Percentiles rank a stretch among this genome's conserved stretches.
Conservation (phyloP, 1,139 yeast species). For the Scheffersomyces parashehatae region DNA sequence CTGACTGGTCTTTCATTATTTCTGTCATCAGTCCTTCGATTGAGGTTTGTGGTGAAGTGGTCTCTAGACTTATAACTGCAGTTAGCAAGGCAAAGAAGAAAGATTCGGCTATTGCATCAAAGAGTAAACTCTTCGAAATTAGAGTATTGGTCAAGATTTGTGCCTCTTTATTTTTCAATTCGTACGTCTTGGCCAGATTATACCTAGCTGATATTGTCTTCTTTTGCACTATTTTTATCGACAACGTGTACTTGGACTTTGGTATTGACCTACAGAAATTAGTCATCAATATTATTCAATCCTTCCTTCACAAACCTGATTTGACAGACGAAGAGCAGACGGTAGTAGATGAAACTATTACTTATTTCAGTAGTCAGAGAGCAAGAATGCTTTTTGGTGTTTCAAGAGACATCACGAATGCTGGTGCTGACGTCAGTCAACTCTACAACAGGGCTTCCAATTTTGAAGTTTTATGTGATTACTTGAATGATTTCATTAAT, state of each 20-base stretch:
- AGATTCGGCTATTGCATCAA: conserved; percentile 59
- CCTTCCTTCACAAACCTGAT: conserved; percentile 62
- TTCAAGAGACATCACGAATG: conserved; percentile 55
- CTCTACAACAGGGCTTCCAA: conserved; percentile 51
- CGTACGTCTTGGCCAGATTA: conserved; percentile 62
- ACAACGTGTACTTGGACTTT: conserved; percentile 69
- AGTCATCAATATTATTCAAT: conserved; percentile 69
- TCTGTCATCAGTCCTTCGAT: conserved; percentile 72
- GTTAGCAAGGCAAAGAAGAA: conserved; percentile 50
- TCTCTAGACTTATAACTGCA: conserved; percentile 52
- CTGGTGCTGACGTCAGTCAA: conserved; percentile 32
- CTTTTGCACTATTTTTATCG: conserved; percentile 69
- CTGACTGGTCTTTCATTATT: conserved; percentile 64
- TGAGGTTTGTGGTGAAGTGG: conserved; percentile 68
- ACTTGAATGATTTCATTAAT: conserved; percentile 52
- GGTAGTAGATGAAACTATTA: conserved; percentile 53
- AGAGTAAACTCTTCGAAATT: conserved; percentile 69
- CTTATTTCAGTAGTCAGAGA: conserved; percentile 67
- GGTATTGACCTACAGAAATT: conserved; percentile 67
- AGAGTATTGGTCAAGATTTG: conserved; percentile 67
- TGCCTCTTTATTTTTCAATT: conserved; percentile 72
- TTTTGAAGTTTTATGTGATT: conserved; percentile 65
- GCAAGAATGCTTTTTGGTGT: conserved; percentile 77
- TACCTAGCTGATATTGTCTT: conserved; percentile 75
- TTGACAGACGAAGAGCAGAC: conserved; percentile 45